Evolutionary conservation across 2,329 filamentous ascomycete genomes (phyloP).

Genomic region (Neopestalotiopsis sp.): DNA sequence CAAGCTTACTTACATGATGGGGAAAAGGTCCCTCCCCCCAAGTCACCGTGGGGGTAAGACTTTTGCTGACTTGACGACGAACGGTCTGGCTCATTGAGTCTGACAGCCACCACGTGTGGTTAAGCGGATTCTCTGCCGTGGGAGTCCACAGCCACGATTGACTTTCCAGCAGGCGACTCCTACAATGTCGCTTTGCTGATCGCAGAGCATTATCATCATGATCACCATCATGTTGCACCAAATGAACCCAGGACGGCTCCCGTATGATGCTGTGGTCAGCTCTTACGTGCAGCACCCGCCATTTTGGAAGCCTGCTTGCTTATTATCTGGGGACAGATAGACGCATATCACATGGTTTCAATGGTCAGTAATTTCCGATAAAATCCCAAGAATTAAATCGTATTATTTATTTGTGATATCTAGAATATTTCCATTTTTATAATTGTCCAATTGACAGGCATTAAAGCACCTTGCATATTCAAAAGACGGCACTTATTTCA

Average conservation of each 20-base stretch:
- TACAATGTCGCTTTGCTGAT: neutral
- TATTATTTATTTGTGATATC: neutral
- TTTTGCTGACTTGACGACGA: no score
- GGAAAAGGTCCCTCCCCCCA: neutral
- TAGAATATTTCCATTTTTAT: neutral
- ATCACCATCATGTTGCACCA: conserved; percentile 11
- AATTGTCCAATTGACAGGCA: neutral
- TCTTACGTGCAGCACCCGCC: conserved; percentile 10
- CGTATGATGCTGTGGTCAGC: conserved; percentile 9
- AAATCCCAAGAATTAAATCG: neutral
- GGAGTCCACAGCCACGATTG: neutral
- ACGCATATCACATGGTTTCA: neutral
- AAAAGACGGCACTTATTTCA: neutral
- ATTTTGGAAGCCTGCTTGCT: neutral
- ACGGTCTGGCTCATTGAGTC: neutral
- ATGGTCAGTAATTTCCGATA: neutral
- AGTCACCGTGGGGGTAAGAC: conserved; percentile 7
- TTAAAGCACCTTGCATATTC: conserved; percentile 1
- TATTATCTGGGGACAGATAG: neutral
- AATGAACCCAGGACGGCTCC: neutral
- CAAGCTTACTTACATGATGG: neutral
- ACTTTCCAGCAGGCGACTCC: neutral
- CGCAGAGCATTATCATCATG: conserved; percentile 3
- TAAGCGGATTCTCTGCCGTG: neutral
- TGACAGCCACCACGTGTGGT: conserved; percentile 13